These are phyloP conservation scores for Cryptosporidium sp. DNA, from an alignment of 169 alveolate genomes.

Conservation along the genomic window DNA sequence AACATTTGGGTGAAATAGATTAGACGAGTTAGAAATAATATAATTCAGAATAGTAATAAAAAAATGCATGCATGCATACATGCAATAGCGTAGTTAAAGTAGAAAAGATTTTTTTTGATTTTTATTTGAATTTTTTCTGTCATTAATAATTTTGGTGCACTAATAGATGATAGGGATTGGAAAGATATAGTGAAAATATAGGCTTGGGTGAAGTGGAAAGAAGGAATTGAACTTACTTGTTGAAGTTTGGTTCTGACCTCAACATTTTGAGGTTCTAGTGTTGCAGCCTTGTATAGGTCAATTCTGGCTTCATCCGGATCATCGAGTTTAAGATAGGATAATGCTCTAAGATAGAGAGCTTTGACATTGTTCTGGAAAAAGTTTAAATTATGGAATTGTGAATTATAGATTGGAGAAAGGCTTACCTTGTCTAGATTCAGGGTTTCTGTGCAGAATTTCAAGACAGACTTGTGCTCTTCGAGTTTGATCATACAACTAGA, in stretches of 20 bases:
- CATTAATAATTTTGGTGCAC: conserved; percentile 29
- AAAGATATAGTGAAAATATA: not conserved
- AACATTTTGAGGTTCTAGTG: conserved; percentile 44
- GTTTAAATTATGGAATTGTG: not conserved
- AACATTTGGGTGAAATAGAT: not conserved
- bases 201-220: not conserved
- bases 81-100: not conserved
- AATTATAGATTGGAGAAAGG: too few relatives aligned
- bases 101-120: not conserved
- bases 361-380: conserved; percentile 36
- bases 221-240: conserved; percentile 28
- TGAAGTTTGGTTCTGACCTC: conserved; percentile 54
- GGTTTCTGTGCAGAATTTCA: conserved; percentile 37
- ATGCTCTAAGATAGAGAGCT: conserved; percentile 68
- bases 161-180: not conserved
- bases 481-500: conserved; percentile 47
- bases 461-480: conserved; percentile 23
- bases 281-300: conserved; percentile 64
- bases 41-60: too few relatives aligned
- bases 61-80: not conserved
- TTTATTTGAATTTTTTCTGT: conserved; percentile 9
- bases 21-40: not conserved
- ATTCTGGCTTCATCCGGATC: conserved; percentile 60
- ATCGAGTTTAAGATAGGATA: conserved; percentile 4
- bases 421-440: conserved; percentile 53